Evolutionary conservation across 805 yeast species (phyloP), one percentile per base, ranked within the genome.

Genomic region (Myxozyma monticola): DNA sequence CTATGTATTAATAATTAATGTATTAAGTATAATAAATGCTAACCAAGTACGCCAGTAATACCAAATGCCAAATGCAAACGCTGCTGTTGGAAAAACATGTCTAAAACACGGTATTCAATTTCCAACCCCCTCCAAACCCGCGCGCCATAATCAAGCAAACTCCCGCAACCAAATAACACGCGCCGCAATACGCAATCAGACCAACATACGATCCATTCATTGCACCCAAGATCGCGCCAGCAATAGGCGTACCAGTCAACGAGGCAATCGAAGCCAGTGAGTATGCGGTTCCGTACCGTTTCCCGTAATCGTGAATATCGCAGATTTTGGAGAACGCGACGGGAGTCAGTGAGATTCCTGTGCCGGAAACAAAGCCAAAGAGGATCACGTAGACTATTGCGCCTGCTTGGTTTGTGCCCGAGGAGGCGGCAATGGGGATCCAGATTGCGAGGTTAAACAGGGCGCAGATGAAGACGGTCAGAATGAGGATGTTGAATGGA

Each of bases 271-370:
- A 63, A 7, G 64, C 70, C 26, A 70, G 54, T 41, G 79, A 80
- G 63, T 81, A 83, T 53, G 81, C 76, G 14, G 87, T 74, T 0
- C 89, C 89, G 57, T 80, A 85, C 18, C 84, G 68, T 54, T 78
- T 80, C 18, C 90, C 90, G 63, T 83, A 84, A 47, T 81, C 77
- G 51, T 75, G 71, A 0, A 83, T 81, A 14, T 75, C 76, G n/a
- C 83, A 77, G 25, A 85, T 79, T 39, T 78, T 77, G 0, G 85
- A 78, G n/a, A 83, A 75, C 54, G 90, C 84, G 3, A 80, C 81
- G 0, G 91, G 88, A 0, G 85, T 77, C 42, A 85, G 61, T 0
- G 86, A 75, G 36, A 85, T 68, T 4, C 84, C 78, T 17, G 85
- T 77, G 2, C 88, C 81, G 26, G 78, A 72, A 49, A 76, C 74